Evolutionary conservation across 495 filamentous ascomycete genomes (phyloP).

Genomic region (Penicillium robsamsonii): DNA sequence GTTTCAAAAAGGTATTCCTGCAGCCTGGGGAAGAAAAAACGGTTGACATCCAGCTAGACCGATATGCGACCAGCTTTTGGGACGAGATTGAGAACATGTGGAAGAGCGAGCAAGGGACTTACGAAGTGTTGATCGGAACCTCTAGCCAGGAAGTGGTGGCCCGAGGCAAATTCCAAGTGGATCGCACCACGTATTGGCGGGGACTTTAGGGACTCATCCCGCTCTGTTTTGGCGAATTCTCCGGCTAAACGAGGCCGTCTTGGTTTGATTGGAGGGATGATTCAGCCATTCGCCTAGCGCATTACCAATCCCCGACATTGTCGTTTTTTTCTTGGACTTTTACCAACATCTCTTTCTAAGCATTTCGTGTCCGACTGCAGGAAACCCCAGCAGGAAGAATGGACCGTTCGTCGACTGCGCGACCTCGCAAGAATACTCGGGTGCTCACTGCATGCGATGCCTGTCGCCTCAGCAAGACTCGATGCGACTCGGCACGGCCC

Average conservation of each 20-base stretch:
- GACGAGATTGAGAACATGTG: constrained; percentile 63
- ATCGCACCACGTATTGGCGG: constrained; percentile 33
- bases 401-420: constrained; percentile 12
- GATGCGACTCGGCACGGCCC: constrained; percentile 30
- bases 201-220: constrained; percentile 21
- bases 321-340: constrained; percentile 3
- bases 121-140: constrained; percentile 58
- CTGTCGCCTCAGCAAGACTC: constrained; percentile 33
- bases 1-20: constrained; percentile 66
- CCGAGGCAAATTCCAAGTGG: constrained; percentile 42
- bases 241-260: constrained; percentile 12
- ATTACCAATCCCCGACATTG: constrained; percentile 7
- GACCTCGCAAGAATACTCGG: constrained; percentile 31
- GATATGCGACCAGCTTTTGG: constrained; percentile 69
- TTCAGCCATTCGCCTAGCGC: constrained; percentile 12
- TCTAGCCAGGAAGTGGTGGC: constrained; percentile 42
- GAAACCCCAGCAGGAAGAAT: constrained; percentile 10
- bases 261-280: constrained; percentile 20
- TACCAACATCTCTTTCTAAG: neutral
- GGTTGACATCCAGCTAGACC: constrained; percentile 58
- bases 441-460: constrained; percentile 32
- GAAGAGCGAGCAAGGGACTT: constrained; percentile 70
- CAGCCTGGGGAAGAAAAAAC: constrained; percentile 61
- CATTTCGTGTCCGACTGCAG: constrained; percentile 9
- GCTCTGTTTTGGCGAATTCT: neutral